Percentiles rank a stretch among this genome's conserved stretches.
phyloP scores from a whole-genome alignment of 768 basidiomycete genomes.

The Solioccasus polychromus region DNA sequence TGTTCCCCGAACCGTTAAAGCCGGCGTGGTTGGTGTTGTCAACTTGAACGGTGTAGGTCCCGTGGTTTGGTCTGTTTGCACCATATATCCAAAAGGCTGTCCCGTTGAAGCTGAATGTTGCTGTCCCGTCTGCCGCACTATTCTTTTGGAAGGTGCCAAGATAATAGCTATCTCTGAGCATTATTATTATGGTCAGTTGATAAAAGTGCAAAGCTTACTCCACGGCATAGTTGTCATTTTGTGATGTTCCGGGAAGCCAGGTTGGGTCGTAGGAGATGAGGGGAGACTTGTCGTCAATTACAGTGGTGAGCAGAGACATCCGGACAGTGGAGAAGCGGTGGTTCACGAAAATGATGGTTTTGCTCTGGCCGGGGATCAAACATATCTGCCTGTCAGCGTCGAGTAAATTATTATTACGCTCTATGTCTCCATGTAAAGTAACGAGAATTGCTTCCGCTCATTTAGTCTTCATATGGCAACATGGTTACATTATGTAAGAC shows the following conservation, averaged over 20 bases:
- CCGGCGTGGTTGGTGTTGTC: slow-evolving; percentile 32
- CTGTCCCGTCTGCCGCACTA: slow-evolving; percentile 29
- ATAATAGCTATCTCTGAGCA: slow-evolving; percentile 29
- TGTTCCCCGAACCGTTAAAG: slow-evolving; percentile 28
- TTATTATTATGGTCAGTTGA: neutral
- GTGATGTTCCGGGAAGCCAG: slow-evolving; percentile 23
- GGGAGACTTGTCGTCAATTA: slow-evolving; percentile 32
- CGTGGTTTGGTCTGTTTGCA: slow-evolving; percentile 47
- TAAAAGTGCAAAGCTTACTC: slow-evolving; percentile 9
- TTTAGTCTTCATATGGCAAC: too few species aligned
- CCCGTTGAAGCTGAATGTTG: slow-evolving; percentile 47
- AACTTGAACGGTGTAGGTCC: slow-evolving; percentile 42
- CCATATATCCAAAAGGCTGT: slow-evolving; percentile 48
- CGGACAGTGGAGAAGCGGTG: neutral
- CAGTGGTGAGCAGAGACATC: slow-evolving; percentile 24
- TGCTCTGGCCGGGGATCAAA: too few species aligned
- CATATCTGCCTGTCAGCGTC: too few species aligned
- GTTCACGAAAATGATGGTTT: too few species aligned
- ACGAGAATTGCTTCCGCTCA: too few species aligned
- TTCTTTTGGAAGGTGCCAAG: slow-evolving; percentile 40
- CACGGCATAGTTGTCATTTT: slow-evolving; percentile 12
- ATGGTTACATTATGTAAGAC: too few species aligned
- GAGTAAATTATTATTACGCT: too few species aligned
- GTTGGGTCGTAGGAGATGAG: slow-evolving; percentile 25
- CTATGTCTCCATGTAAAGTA: too few species aligned